Evolutionary conservation across 2,329 filamentous ascomycete species (phyloP), one percentile per base, ranked within the genome.

Genomic region (Fusarium paranaense): DNA sequence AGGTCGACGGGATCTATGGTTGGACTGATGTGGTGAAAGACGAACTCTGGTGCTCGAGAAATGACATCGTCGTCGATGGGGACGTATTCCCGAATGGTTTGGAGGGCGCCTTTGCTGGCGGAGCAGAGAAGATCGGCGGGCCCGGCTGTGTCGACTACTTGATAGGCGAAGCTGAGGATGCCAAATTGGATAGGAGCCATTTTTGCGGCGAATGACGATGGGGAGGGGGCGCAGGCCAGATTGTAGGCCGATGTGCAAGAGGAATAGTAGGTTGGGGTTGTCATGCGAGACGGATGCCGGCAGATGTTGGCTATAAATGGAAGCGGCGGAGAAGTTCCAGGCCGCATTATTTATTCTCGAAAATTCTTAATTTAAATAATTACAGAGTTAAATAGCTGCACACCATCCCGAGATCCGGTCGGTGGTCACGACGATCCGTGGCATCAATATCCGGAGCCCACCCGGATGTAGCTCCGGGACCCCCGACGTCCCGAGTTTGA

Each of bases 141-240:
- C 5, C 80, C 81, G 16, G 79, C 47, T 27, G 77, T 60, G 52
- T 82, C 81, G 42, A 82, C 73, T 25, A 75, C 63, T 66, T 82
- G 81, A 67, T 82, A 82, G 42, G 74, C 69, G 67, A 72, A 80
- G 58, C 73, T 52, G 20, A 78, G 75, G 32, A 30, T 30, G 10
- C 59, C 59, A 62, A 62, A 38, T 13, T 62, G 59, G 6, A 62
- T 30, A 25, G 59, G 38, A 16, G 59, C 38, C 59, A 62, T 62
- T 22, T 32, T 58, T 16, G 14, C 2, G 52, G 32, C 20, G 14
- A 14, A 14, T 42, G 38, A 16, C 8, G 20, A 45, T 40, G 20
- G 13, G 13, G 20, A 45, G 14, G 20, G 3, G 14, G 30, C 9
- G 9, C 9, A 30, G 30, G 30, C 30, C 30, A 10, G 30, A 9